Evolutionary conservation across 2,329 filamentous ascomycete genomes (phyloP).

Genomic region (Thielaviopsis ethacetica): DNA sequence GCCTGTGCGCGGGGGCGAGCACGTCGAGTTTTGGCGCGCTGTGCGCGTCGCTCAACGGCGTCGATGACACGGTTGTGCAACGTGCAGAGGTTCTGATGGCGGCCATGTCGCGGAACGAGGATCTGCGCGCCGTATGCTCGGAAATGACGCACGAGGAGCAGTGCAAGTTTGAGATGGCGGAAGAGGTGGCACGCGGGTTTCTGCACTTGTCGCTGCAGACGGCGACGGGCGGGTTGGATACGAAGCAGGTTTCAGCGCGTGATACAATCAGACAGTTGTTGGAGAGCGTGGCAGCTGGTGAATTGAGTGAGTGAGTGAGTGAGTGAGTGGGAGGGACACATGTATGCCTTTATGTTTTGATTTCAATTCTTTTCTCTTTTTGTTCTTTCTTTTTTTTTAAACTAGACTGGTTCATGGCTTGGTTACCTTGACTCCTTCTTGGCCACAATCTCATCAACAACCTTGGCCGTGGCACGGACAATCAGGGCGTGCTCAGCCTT

Average conservation of each 20-base stretch:
- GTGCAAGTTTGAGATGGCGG: constrained; percentile 50
- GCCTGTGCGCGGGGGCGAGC: constrained; percentile 48
- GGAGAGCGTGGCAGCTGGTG: background rate
- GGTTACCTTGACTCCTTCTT: constrained; percentile 9
- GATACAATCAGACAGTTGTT: constrained; percentile 6
- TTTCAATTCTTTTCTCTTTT: background rate
- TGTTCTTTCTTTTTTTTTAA: background rate
- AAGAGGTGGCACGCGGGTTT: constrained; percentile 41
- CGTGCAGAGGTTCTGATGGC: constrained; percentile 60
- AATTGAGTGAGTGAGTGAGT: background rate
- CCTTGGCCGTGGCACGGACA: constrained; percentile 50
- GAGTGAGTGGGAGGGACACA: background rate
- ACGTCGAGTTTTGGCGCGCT: constrained; percentile 69
- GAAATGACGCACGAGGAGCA: constrained; percentile 47
- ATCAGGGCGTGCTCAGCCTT: constrained; percentile 61
- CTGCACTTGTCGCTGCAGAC: constrained; percentile 18
- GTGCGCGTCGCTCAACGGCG: constrained; percentile 77
- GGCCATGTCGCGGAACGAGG: constrained; percentile 54
- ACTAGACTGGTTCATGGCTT: background rate
- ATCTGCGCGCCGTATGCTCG: constrained; percentile 58
- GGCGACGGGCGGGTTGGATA: background rate
- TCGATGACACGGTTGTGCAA: constrained; percentile 53
- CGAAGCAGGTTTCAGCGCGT: constrained; percentile 2
- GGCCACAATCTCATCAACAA: constrained; percentile 24
- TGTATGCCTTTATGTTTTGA: background rate